Conservation (phyloP, 768 basidiomycete species). For the Suillus sp. region DNA sequence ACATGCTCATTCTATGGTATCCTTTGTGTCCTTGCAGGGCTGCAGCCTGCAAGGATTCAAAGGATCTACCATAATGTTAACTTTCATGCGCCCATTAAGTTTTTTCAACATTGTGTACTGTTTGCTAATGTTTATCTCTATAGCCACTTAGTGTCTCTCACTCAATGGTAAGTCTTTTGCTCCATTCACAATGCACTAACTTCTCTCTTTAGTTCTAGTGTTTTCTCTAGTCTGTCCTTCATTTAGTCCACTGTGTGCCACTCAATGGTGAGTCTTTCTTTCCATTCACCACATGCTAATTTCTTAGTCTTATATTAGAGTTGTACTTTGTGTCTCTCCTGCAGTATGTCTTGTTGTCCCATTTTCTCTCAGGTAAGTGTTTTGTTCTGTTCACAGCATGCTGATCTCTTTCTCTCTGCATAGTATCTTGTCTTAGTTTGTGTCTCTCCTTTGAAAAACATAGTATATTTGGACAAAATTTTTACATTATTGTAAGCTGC, state of each 20-base stretch:
- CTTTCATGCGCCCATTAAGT: neutral
- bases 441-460: no score
- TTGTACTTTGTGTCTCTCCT: no score
- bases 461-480: no score
- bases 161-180: neutral
- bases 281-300: neutral
- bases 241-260: neutral
- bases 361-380: neutral
- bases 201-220: neutral
- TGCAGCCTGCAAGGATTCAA: constrained; percentile 6
- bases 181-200: neutral
- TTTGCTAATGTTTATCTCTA: constrained; percentile 2
- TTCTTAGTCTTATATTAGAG: no score
- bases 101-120: constrained; percentile 1
- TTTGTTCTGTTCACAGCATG: neutral
- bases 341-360: neutral
- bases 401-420: neutral
- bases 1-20: no score
- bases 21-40: constrained; percentile 2
- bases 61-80: neutral
- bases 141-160: neutral
- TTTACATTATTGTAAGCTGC: no score
- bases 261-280: neutral
- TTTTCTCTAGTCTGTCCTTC: no score
- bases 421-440: neutral